Conservation (phyloP, 2,329 filamentous ascomycete species). For the Microcera coccophila region DNA sequence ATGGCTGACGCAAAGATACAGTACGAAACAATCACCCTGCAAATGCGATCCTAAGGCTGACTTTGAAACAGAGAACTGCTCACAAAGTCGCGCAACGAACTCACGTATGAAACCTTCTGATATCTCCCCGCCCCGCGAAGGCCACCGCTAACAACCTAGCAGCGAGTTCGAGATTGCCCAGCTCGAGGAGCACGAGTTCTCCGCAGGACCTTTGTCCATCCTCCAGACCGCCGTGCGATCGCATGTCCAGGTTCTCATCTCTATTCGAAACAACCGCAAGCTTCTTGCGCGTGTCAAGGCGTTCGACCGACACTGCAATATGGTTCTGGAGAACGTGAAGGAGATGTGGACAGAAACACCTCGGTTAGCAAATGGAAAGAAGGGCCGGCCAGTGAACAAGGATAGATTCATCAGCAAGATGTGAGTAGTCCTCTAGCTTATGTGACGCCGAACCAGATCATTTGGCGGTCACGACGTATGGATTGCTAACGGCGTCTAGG, state of each 20-base stretch:
- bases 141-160: constrained; percentile 17
- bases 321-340: constrained; percentile 90
- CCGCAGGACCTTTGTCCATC: constrained; percentile 66
- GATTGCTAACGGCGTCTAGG: constrained; percentile 43
- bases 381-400: constrained; percentile 90
- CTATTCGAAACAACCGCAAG: constrained; percentile 97
- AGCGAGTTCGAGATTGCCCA: constrained; percentile 90
- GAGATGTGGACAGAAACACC: constrained; percentile 99
- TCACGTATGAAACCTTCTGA: constrained; percentile 63
- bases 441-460: background rate
- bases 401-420: constrained; percentile 98
- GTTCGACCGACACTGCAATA: constrained; percentile 98
- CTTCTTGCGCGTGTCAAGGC: constrained; percentile 95
- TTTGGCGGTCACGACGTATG: background rate
- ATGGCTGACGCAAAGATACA: constrained; percentile 72
- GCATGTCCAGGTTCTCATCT: constrained; percentile 94
- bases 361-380: constrained; percentile 75
- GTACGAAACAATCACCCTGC: constrained; percentile 42
- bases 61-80: constrained; percentile 67
- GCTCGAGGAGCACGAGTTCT: constrained; percentile 56
- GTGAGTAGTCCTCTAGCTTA: constrained; percentile 46
- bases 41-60: constrained; percentile 24
- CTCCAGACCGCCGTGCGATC: constrained; percentile 94
- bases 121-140: constrained; percentile 13
- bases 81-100: constrained; percentile 81